Evolutionary conservation across 257 asterid species (phyloP), one percentile per base, ranked within the genome.

Genomic region (Plantago major): DNA sequence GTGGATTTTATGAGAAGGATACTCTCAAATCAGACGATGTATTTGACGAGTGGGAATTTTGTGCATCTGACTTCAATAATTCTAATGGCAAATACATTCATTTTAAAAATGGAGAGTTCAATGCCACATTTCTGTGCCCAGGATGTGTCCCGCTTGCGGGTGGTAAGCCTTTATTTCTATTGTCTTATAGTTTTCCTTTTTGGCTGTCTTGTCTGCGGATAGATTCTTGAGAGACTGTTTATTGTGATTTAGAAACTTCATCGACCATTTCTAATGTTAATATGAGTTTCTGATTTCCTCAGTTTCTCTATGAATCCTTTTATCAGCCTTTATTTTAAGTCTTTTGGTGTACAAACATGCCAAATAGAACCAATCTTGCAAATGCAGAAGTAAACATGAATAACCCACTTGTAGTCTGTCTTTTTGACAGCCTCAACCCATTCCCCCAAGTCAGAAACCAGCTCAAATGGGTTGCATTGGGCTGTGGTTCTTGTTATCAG

Each of bases 11-110:
- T 51, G 97, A 87, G 78, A 65, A 78, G 66, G 93, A 85, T 72
- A 55, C 81, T n/a, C 33, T 90, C 55, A 74, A 59, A 58, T 42
- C 88, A 46, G 85, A 78, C 2, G 87, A 78, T 60, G 75, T 76
- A 52, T 80, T 84, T 57, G 95, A 84, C 46, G 96, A 90, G 66
- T 90, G 97, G 96, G 97, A 90, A 74, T 65, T 87, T 15, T 90
- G 96, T 69, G 80, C 90, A 5, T 79, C 90, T 55, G 95, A 83
- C 75, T 90, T 90, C 81, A 71, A 73, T 11, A 56, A 55, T 55
- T 40, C 82, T 48, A 78, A 80, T 65, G 93, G 96, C 10, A 79
- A 65, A 68, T 77, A 78, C 67, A n/a, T 62, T 67, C 84, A 71
- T 71, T 57, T 66, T n/a, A 78, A 68, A 53, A 75, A 65, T 9